phyloP scores from a whole-genome alignment of 2,329 filamentous ascomycete genomes.

The Hymenoscyphus fructigenus region DNA sequence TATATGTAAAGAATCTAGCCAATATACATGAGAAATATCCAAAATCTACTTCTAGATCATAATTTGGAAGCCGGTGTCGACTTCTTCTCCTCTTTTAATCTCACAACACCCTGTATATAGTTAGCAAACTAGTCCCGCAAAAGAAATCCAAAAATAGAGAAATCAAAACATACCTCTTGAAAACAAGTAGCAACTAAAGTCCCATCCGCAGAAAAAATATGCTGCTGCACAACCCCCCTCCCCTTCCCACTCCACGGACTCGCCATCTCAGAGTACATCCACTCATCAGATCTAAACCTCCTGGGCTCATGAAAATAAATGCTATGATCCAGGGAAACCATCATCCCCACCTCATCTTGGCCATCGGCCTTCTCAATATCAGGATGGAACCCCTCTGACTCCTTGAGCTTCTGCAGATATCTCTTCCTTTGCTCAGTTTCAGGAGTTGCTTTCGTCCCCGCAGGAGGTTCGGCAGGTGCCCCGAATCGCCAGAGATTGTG shows the following conservation, averaged over 20 bases:
- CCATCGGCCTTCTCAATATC: constrained; percentile 7
- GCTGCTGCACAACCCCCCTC: constrained; percentile 72
- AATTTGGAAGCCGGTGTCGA: constrained; percentile 19
- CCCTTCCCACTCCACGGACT: constrained; percentile 79
- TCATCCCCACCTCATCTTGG: constrained; percentile 71
- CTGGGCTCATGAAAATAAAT: constrained; percentile 67
- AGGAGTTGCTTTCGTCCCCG: neutral
- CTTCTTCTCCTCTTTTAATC: constrained; percentile 3
- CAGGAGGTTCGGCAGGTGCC: constrained; percentile 33
- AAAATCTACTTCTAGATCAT: constrained; percentile 10
- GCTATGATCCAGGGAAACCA: constrained; percentile 76
- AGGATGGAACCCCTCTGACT: constrained; percentile 8
- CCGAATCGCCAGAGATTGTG: constrained; percentile 78
- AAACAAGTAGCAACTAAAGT: constrained; percentile 75
- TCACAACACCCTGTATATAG: constrained; percentile 8
- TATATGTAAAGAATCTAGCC: too few species aligned
- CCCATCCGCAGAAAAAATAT: constrained; percentile 70
- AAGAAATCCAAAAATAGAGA: neutral
- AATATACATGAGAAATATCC: too few species aligned
- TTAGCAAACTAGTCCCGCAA: neutral
- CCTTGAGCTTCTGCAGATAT: constrained; percentile 44
- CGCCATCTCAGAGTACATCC: constrained; percentile 79
- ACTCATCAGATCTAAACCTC: constrained; percentile 63
- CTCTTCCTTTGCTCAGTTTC: constrained; percentile 46
- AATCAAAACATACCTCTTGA: constrained; percentile 58